These are phyloP conservation scores for Hansfordia pulvinata DNA, from an alignment of 2,329 filamentous ascomycete genomes.

Conservation along the genomic window DNA sequence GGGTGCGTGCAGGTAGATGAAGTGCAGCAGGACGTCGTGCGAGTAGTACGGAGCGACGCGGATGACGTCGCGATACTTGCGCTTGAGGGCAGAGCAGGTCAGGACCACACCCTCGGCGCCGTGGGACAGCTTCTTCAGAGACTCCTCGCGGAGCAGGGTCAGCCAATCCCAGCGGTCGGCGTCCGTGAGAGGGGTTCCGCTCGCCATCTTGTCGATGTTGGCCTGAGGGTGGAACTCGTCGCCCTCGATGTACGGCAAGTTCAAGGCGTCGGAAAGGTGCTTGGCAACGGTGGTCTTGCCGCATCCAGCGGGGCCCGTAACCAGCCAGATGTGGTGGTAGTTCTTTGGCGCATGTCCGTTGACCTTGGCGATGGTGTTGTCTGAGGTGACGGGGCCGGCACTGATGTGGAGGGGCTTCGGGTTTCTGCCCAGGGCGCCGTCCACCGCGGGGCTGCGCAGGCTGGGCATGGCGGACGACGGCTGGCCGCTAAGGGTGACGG, in stretches of 20 bases:
- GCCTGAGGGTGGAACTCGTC: constrained; percentile 67
- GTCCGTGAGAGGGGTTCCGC: constrained; percentile 74
- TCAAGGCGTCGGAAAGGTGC: constrained; percentile 46
- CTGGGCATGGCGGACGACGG: constrained; percentile 15
- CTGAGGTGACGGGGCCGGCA: constrained; percentile 14
- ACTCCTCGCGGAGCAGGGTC: constrained; percentile 58
- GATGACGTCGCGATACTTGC: constrained; percentile 91
- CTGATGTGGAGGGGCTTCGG: constrained; percentile 16
- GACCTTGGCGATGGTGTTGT: constrained; percentile 13
- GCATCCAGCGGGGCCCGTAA: constrained; percentile 67
- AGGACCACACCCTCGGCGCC: constrained; percentile 70
- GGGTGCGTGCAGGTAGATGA: constrained; percentile 75
- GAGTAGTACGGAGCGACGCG: constrained; percentile 67
- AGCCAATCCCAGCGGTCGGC: constrained; percentile 98
- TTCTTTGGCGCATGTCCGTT: constrained; percentile 14
- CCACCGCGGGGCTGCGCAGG: too few species aligned
- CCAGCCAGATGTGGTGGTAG: constrained; percentile 63
- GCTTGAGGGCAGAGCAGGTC: constrained; percentile 91
- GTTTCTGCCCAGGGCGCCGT: too few species aligned
- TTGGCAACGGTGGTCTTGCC: constrained; percentile 67
- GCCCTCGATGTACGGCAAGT: constrained; percentile 62
- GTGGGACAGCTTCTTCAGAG: constrained; percentile 37
- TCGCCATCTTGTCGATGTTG: constrained; percentile 86
- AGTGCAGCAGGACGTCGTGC: constrained; percentile 67
- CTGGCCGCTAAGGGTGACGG: constrained; percentile 28